Evolutionary conservation across 108 stramenopile genomes (phyloP).

Genomic region (Cyclotella distinguenda): DNA sequence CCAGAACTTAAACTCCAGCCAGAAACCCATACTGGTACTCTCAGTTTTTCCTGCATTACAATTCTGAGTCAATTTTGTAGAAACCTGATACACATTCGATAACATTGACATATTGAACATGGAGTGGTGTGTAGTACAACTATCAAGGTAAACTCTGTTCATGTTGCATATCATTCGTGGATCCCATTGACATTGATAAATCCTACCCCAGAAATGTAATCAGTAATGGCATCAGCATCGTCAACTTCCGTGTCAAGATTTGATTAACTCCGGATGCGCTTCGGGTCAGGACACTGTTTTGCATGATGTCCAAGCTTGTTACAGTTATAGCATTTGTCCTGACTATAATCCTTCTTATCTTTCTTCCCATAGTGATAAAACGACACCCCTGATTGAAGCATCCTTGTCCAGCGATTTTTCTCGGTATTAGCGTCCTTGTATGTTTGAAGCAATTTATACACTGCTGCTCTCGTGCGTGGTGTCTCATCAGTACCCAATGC

Average conservation of each 20-base stretch:
- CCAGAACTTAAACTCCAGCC: too few relatives aligned
- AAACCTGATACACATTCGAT: neutral
- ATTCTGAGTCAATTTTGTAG: neutral
- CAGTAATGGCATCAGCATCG: neutral
- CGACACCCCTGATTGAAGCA: neutral
- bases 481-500: too few relatives aligned
- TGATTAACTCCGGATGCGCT: neutral
- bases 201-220: neutral
- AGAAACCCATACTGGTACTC: too few relatives aligned
- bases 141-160: neutral
- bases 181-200: neutral
- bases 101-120: neutral
- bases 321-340: neutral
- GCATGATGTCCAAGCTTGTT: neutral
- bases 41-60: constrained; percentile 1
- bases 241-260: neutral
- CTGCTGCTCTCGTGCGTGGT: too few relatives aligned
- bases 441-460: too few relatives aligned
- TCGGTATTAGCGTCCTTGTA: too few relatives aligned
- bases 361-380: neutral
- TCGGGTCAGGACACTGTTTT: neutral
- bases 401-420: too few relatives aligned
- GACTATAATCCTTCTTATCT: constrained; percentile 2
- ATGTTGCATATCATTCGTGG: neutral
- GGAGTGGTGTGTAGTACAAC: neutral